Base-by-base conservation (phyloP, 2,329 filamentous ascomycete genomes). In the Talaromyces sp. region DNA sequence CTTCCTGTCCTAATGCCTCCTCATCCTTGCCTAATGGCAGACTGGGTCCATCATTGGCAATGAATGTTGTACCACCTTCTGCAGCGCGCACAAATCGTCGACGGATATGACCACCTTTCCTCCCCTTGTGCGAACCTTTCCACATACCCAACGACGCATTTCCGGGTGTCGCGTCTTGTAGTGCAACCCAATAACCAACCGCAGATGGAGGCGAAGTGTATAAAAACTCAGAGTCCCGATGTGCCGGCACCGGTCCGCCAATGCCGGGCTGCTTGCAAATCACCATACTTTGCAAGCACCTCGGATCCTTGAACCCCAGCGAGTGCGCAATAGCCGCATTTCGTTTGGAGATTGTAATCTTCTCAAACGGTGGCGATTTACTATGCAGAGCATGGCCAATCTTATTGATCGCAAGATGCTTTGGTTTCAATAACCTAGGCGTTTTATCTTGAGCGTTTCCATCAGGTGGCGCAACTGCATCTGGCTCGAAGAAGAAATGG, bases 201-300 rank as follows among this genome's bases (percentile, higher is more conserved):
- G 94, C 94, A 39, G 84, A 89, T 0, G 93, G 93, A 37, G 90
- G 88, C 63, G 91, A 79, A 1, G 94, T 97, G 72, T 96, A 97
- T 61, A 99, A 66, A 66, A 97, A 99, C 0, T 91, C 92, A 63
- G 84, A 90, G 74, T 97, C 93, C 76, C 96, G 92, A 72, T 99
- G 94, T 21, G 91, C 85, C 1, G 89, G 91, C 43, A 97, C 94
- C 1, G 89, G 89, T 21, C 89, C 93, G 28, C 94, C 94, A 55
- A 97, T 97, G 75, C 95, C 90, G 21, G 94, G 92, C 76, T 97
- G 93, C 75, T 99, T 99, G 83, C 91, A 97, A 66, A 99, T 97
- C 28, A 97, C 82, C 94, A 99, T 99, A 72, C 89, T 94, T 79
- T 99, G 94, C 54, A 99, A 79, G 5, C 87, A 81, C 19, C 88